A percentile compares a stretch with the other conserved stretches of the same genome.
These are phyloP conservation scores for Coprinopsis strossmayeri DNA, from an alignment of 768 basidiomycete genomes.

Conservation along the genomic window DNA sequence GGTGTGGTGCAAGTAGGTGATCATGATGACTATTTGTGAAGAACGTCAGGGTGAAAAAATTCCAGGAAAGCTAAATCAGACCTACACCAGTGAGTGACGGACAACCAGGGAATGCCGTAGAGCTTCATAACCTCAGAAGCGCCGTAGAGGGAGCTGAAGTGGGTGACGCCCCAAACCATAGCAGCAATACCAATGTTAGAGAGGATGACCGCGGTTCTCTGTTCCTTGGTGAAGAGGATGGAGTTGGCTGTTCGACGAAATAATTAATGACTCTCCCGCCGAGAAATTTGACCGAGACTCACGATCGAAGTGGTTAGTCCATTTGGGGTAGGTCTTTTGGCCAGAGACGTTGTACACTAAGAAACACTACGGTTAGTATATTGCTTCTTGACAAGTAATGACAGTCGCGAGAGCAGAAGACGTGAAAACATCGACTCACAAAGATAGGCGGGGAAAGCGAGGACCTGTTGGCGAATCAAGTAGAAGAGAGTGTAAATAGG, in stretches of 20 bases:
- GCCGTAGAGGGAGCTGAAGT: slow-evolving; percentile 32
- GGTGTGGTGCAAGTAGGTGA: slow-evolving; percentile 64
- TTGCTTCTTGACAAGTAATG: not conserved
- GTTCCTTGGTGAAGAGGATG: slow-evolving; percentile 46
- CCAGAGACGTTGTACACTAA: slow-evolving; percentile 58
- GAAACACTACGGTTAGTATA: slow-evolving; percentile 8
- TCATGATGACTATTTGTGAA: slow-evolving; percentile 46
- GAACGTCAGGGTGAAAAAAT: not conserved
- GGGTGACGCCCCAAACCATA: slow-evolving; percentile 36
- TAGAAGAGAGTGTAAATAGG: slow-evolving; percentile 52
- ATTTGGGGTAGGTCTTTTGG: slow-evolving; percentile 50
- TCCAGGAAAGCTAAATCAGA: not conserved
- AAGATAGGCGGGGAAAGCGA: slow-evolving; percentile 59
- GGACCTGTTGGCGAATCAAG: slow-evolving; percentile 49
- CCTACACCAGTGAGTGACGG: slow-evolving; percentile 51
- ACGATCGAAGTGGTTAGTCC: slow-evolving; percentile 67
- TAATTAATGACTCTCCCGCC: not conserved
- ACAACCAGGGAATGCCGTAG: slow-evolving; percentile 50
- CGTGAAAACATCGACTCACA: too few species aligned
- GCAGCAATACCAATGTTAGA: slow-evolving; percentile 51
- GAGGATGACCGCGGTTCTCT: slow-evolving; percentile 45
- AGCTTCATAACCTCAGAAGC: slow-evolving; percentile 35
- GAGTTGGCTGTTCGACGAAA: slow-evolving; percentile 40
- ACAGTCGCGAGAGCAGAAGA: too few species aligned
- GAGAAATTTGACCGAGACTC: slow-evolving; percentile 21